Evolutionary conservation across 805 yeast species (phyloP), one percentile per base, ranked within the genome.

Genomic region (Metschnikowia colocasiae): DNA sequence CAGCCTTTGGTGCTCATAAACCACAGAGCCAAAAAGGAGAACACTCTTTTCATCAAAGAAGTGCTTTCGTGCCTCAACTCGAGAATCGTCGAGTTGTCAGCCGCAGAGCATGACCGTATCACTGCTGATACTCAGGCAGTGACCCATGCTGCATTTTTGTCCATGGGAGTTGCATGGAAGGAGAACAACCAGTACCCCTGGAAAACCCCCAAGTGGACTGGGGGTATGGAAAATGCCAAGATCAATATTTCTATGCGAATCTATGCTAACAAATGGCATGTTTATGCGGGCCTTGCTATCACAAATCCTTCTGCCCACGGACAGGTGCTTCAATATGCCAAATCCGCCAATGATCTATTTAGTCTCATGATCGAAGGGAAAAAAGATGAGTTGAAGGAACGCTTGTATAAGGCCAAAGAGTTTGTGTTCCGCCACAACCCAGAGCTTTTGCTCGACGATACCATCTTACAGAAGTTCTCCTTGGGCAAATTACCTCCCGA

Each of bases 91-190:
- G 76, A 81, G 46, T 72, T 94, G 27, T 75, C 88, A 0, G 96
- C 94, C n/a, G 75, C 79, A 45, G 91, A 91, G 61, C 99, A 94
- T 63, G 99, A 94, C 64, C 80, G 78, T 57, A 92, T 94, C 52
- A 92, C 99, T 0, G 99, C 99, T 0, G 99, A 94, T 63, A 94
- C 98, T 1, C 99, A 94, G 65, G 98, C 98, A 0, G 96, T 92
- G 15, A 94, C 99, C 0, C 99, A 94, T 63, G 97, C 97, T 10
- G 98, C 97, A 0, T 94, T 94, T 60, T 71, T 94, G 49, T 84
- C 95, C 47, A 94, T 94, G 99, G 99, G 99, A 4, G 81, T 83
- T 6, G 98, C 98, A 6, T 94, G 99, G 99, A 85, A 79, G 55
- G 79, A 82, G 40, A 74, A 78, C 52, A 78, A 83, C 59, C 84